Base-by-base conservation (phyloP, 805 yeast species). In the Spathaspora girioi region DNA sequence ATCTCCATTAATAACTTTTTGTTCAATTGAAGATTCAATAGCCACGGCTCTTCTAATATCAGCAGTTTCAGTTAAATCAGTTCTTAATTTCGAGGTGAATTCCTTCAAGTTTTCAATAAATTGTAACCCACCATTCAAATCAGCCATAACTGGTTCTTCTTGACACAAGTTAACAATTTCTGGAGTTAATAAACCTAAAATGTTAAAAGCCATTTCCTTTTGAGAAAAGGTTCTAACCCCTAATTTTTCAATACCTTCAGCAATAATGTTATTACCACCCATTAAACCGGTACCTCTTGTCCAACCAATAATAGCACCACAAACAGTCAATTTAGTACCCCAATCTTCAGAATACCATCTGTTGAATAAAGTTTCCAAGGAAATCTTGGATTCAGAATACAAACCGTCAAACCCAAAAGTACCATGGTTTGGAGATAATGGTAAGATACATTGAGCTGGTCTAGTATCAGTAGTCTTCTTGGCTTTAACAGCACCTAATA, bases 291-390 rank as follows among this genome's bases (percentile, higher is more conserved):
- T 94, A 73, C 99, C 99, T 81, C 99, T 89, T 57, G 99, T 94
- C 99, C 99, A 94, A 69, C 99, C 99, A 71, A 94, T 94, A 59
- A 94, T 82, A 45, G 99, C 97, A 79, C 99, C 99, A 73, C 97
- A 92, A 54, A 94, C 79, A 53, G 98, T 94, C 76, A 94, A 84
- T 77, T 89, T 94, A 58, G 87, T 77, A 45, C 87, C 85, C 99
- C 99, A 94, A 54, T 91, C 87, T 79, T 94, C 99, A 46, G 99
- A 92, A 73, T 86, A 81, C 99, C 99, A 94, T 82, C 97, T 89
- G 86, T 93, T 93, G 83, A 94, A 91, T 67, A 94, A 78, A 31
- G 98, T 93, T 78, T 94, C 99, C 61, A 94, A 79, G 42, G 96
- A 89, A 54, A 93, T 77, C 81, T 94, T 94, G 55, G 98, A 93